A percentile compares a stretch with the other conserved stretches of the same genome.
These are phyloP conservation scores for Sporothrix curviconia DNA, from an alignment of 2,329 filamentous ascomycete species.

Conservation along the genomic window DNA sequence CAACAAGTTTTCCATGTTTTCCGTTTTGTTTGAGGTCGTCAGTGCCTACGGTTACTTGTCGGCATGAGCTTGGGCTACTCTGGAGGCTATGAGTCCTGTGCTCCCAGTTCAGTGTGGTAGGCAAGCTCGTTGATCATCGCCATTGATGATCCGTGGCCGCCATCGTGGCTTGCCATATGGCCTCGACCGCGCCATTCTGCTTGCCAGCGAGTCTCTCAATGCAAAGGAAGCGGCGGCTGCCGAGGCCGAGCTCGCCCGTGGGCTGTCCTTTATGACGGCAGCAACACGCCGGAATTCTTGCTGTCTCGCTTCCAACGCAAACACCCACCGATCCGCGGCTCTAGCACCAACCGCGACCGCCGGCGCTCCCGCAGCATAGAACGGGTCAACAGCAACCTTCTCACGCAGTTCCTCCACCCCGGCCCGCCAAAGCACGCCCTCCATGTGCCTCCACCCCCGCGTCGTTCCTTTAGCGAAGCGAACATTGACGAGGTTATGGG, in stretches of 20 bases:
- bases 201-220: constrained; percentile 52
- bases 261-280: constrained; percentile 18
- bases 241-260: constrained; percentile 23
- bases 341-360: constrained; percentile 26
- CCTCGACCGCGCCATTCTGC: constrained; percentile 53
- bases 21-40: constrained; percentile 75
- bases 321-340: constrained; percentile 24
- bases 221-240: constrained; percentile 46
- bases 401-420: constrained; percentile 43
- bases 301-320: constrained; percentile 27
- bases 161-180: constrained; percentile 64
- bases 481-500: constrained; percentile 7
- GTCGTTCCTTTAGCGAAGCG: constrained; percentile 14
- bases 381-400: constrained; percentile 36
- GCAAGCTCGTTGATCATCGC: constrained; percentile 61
- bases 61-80: constrained; percentile 82
- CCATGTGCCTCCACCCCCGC: background rate
- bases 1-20: constrained; percentile 60
- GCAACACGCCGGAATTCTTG: constrained; percentile 33
- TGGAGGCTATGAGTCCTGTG: constrained; percentile 72
- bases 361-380: constrained; percentile 33
- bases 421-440: constrained; percentile 31
- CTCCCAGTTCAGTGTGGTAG: constrained; percentile 70
- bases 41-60: constrained; percentile 92
- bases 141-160: constrained; percentile 63